These are phyloP conservation scores for Rickenella mellea DNA, from an alignment of 768 basidiomycete species.

Conservation along the genomic window DNA sequence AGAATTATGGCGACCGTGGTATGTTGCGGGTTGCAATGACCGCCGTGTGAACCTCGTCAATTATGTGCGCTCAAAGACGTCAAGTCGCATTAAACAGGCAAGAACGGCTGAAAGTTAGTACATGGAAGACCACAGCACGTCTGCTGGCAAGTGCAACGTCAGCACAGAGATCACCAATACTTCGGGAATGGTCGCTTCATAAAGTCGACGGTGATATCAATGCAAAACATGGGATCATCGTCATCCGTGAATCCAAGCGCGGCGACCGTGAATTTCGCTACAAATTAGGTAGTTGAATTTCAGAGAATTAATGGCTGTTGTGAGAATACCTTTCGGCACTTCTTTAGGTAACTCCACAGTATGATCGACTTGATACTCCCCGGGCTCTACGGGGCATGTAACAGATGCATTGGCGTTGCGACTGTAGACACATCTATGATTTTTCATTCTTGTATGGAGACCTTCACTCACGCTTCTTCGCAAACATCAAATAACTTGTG, in stretches of 20 bases:
- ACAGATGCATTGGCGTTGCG: slow-evolving; percentile 67
- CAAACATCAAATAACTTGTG: slow-evolving; percentile 81
- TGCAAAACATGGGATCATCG: slow-evolving; percentile 72
- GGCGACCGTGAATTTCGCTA: slow-evolving; percentile 78
- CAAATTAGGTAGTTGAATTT: background rate
- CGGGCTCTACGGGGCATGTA: slow-evolving; percentile 76
- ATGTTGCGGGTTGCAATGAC: too few relatives aligned
- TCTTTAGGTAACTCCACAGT: slow-evolving; percentile 84
- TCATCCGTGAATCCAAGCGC: slow-evolving; percentile 62
- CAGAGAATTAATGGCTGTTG: background rate
- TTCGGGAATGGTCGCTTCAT: too few relatives aligned
- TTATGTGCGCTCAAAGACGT: too few relatives aligned
- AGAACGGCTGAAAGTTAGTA: too few relatives aligned
- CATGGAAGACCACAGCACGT: too few relatives aligned
- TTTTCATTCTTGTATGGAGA: background rate
- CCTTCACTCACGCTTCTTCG: slow-evolving; percentile 78
- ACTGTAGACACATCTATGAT: slow-evolving; percentile 28
- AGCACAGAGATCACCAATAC: too few relatives aligned
- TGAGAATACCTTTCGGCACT: slow-evolving; percentile 63
- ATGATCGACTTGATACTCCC: slow-evolving; percentile 64
- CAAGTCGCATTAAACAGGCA: too few relatives aligned
- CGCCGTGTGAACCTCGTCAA: too few relatives aligned
- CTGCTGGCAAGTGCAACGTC: too few relatives aligned
- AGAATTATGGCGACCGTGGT: too few relatives aligned
- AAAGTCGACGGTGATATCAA: slow-evolving; percentile 75